Base-by-base conservation (phyloP, 306 rosid species). In the Lupinus albus region DNA sequence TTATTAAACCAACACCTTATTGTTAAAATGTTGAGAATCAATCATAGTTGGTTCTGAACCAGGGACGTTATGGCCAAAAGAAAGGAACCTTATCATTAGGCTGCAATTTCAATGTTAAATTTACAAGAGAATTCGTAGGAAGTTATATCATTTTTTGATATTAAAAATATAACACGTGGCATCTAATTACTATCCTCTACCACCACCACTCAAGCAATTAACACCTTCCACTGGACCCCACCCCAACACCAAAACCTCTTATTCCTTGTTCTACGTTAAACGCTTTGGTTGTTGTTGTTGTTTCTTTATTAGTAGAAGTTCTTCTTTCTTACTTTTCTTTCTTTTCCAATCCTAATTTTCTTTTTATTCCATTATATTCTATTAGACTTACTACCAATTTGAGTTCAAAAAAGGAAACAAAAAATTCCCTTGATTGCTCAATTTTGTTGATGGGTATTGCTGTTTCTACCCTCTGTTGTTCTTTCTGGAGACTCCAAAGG, bases 401-500 rank as follows among this genome's bases (percentile, higher is more conserved):
- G 61, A 17, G 12, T 51, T 7, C 14, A 0, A 10, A 28, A n/a
- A 11, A 8, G 9, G 18, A 0, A 13, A 44, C 11, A 4, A 3
- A 32, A 12, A 36, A 35, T 39, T 8, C 73, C 71, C 62, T 67
- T 82, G 74, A 70, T 81, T 79, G 67, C 51, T 38, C 30, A 67
- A 77, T 32, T 74, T 78, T 55, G 64, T 72, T 48, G 3, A 87
- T 81, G 90, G 84, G 63, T 44, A 52, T 68, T 68, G 63, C 75
- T 80, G 82, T 46, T 75, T 48, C 32, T 74, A 73, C 61, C 71
- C 67, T 75, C 78, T 72, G 80, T 80, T 88, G 88, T 82, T 77
- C 72, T 64, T 64, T 74, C 73, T 66, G 78, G 75, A 72, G 72
- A 82, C 64, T 64, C 78, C 38, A 76, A 85, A 84, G 91, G 92